Conservation (phyloP, 768 basidiomycete genomes). For the Phaeotremella fagi region DNA sequence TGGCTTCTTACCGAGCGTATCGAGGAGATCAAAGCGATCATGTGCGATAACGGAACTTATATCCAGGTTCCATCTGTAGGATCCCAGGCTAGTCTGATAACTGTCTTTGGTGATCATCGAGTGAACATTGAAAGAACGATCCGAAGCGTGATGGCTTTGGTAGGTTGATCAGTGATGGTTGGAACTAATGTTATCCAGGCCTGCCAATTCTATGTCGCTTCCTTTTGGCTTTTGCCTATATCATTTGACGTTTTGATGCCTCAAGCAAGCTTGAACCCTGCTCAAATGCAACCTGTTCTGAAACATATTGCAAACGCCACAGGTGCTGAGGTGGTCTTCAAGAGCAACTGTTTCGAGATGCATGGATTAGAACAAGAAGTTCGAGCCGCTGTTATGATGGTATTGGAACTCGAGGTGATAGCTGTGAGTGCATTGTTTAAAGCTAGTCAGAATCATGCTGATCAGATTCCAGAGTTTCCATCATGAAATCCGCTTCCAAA, state of each 20-base stretch:
- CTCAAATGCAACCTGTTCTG: constrained; percentile 75
- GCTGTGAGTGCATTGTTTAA: constrained; percentile 58
- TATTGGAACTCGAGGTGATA: constrained; percentile 84
- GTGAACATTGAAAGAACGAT: constrained; percentile 94
- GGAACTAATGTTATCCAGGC: constrained; percentile 55
- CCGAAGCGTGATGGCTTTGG: constrained; percentile 87
- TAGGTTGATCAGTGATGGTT: constrained; percentile 51
- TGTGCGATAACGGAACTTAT: constrained; percentile 95
- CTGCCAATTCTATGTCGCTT: constrained; percentile 93
- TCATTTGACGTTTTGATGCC: constrained; percentile 89
- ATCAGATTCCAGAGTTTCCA: constrained; percentile 66
- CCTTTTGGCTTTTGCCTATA: constrained; percentile 90
- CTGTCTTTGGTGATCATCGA: constrained; percentile 86
- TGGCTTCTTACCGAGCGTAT: constrained; percentile 98
- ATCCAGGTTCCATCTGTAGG: constrained; percentile 91
- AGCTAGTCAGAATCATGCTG: background rate
- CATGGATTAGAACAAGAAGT: constrained; percentile 92
- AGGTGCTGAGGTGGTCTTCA: constrained; percentile 92
- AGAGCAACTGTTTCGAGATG: constrained; percentile 95
- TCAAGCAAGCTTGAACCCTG: constrained; percentile 69
- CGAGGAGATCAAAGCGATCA: constrained; percentile 84
- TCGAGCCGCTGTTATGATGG: constrained; percentile 72
- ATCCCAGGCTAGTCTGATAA: constrained; percentile 85
- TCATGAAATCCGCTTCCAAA: constrained; percentile 96
- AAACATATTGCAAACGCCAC: constrained; percentile 80